These are phyloP conservation scores for Hymenoscyphus repandus DNA, from an alignment of 2,329 filamentous ascomycete species.

Conservation along the genomic window DNA sequence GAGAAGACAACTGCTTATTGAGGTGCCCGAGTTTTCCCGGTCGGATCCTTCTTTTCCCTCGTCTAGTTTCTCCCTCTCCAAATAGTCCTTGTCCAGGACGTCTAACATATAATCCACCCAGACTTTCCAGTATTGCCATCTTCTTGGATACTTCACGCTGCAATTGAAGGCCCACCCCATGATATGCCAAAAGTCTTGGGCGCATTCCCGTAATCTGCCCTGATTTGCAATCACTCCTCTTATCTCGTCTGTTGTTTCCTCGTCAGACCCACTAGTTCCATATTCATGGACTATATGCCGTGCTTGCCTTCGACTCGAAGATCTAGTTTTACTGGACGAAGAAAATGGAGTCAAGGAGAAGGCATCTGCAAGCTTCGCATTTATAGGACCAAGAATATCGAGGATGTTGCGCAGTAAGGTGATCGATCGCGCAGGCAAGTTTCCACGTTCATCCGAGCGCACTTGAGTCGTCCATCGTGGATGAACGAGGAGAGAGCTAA, in stretches of 20 bases:
- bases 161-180: slow-evolving; percentile 94
- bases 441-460: slow-evolving; percentile 51
- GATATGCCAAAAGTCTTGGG: slow-evolving; percentile 82
- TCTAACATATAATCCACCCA: slow-evolving; percentile 80
- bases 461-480: slow-evolving; percentile 73
- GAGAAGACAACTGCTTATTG: slow-evolving; percentile 52
- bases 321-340: slow-evolving; percentile 18
- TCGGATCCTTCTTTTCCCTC: slow-evolving; percentile 26
- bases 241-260: slow-evolving; percentile 45
- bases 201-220: slow-evolving; percentile 66
- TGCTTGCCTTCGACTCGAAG: slow-evolving; percentile 25
- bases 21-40: slow-evolving; percentile 29
- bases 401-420: slow-evolving; percentile 66
- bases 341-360: slow-evolving; percentile 57
- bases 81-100: slow-evolving; percentile 67
- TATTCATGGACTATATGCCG: slow-evolving; percentile 28
- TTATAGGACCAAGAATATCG: slow-evolving; percentile 60
- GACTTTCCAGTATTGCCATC: slow-evolving; percentile 77
- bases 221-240: slow-evolving; percentile 55
- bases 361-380: slow-evolving; percentile 63
- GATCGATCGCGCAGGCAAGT: slow-evolving; percentile 62
- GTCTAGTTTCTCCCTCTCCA: slow-evolving; percentile 50
- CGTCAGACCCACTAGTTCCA: slow-evolving; percentile 38
- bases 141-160: slow-evolving; percentile 62
- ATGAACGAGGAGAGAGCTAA: slow-evolving; percentile 78